A percentile compares a stretch with the other conserved stretches of the same genome.
Conservation (phyloP, 1,139 yeast genomes). For the Pichia sp. region DNA sequence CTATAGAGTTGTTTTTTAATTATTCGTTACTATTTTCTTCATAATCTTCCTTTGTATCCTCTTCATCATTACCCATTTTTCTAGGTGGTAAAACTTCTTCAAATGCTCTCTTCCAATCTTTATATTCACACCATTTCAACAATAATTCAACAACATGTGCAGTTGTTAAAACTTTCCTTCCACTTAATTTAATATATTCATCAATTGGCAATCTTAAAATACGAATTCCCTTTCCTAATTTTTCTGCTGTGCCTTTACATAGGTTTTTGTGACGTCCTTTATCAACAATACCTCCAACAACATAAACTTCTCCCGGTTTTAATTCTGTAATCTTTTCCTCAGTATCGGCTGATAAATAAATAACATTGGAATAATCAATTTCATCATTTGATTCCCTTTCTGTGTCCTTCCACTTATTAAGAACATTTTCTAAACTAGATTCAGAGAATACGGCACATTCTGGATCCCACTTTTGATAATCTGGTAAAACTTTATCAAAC, state of each 20-base stretch:
- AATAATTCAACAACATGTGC: conserved; percentile 88
- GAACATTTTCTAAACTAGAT: conserved; percentile 34
- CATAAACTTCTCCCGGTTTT: conserved; percentile 65
- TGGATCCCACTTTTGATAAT: conserved; percentile 57
- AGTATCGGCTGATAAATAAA: conserved; percentile 85
- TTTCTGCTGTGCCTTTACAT: conserved; percentile 76
- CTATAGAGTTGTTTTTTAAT: not conserved
- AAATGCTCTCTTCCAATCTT: conserved; percentile 83
- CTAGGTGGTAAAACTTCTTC: conserved; percentile 79
- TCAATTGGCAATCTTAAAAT: conserved; percentile 86
- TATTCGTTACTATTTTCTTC: conserved; percentile 1
- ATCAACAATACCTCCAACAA: conserved; percentile 94
- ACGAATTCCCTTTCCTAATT: conserved; percentile 46
- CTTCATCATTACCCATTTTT: conserved; percentile 37
- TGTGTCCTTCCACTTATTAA: conserved; percentile 9
- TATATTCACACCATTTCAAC: conserved; percentile 70
- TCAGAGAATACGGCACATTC: conserved; percentile 47
- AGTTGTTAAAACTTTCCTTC: conserved; percentile 85
- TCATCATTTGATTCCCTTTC: conserved; percentile 13
- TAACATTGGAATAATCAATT: conserved; percentile 35
- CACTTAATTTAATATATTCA: conserved; percentile 73
- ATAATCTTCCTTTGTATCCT: not conserved
- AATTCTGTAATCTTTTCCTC: conserved; percentile 57
- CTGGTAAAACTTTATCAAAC: conserved; percentile 56
- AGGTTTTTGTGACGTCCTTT: conserved; percentile 83